Evolutionary conservation across 2,329 filamentous ascomycete genomes (phyloP).

Genomic region (Fusarium sublunatum): DNA sequence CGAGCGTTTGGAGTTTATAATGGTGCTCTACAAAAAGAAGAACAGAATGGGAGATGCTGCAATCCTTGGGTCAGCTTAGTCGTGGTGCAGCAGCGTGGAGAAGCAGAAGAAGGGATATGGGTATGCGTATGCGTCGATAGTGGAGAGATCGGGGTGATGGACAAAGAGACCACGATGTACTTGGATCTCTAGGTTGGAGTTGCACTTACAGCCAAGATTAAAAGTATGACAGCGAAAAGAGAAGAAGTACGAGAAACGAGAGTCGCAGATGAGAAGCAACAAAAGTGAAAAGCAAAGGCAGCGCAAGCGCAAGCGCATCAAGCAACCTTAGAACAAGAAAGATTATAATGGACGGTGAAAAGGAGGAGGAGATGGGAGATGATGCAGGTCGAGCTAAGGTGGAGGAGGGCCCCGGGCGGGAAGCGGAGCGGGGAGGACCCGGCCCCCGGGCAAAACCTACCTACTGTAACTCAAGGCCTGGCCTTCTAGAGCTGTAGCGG

Average conservation of each 20-base stretch:
- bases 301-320: slow-evolving; percentile 43
- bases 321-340: slow-evolving; percentile 23
- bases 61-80: slow-evolving; percentile 35
- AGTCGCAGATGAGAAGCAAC: slow-evolving; percentile 33
- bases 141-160: slow-evolving; percentile 29
- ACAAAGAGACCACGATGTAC: slow-evolving; percentile 24
- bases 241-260: slow-evolving; percentile 23
- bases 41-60: slow-evolving; percentile 38
- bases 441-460: slow-evolving; percentile 19
- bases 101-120: slow-evolving; percentile 30
- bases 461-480: slow-evolving; percentile 16
- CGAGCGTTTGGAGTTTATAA: slow-evolving; percentile 14
- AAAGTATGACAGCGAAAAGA: slow-evolving; percentile 28
- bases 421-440: slow-evolving; percentile 34
- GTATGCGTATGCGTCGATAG: slow-evolving; percentile 15
- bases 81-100: slow-evolving; percentile 28
- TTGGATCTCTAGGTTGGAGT: background rate
- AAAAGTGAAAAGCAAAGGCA: slow-evolving; percentile 37
- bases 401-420: slow-evolving; percentile 26
- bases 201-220: slow-evolving; percentile 36
- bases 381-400: slow-evolving; percentile 25
- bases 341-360: slow-evolving; percentile 37
- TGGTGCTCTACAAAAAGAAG: slow-evolving; percentile 21
- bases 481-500: slow-evolving; percentile 20
- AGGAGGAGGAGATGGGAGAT: slow-evolving; percentile 40